A percentile compares a stretch with the other conserved stretches of the same genome.
Conservation (phyloP, 192 early-diverging fungal genomes). For the Obelidium mucronatum region DNA sequence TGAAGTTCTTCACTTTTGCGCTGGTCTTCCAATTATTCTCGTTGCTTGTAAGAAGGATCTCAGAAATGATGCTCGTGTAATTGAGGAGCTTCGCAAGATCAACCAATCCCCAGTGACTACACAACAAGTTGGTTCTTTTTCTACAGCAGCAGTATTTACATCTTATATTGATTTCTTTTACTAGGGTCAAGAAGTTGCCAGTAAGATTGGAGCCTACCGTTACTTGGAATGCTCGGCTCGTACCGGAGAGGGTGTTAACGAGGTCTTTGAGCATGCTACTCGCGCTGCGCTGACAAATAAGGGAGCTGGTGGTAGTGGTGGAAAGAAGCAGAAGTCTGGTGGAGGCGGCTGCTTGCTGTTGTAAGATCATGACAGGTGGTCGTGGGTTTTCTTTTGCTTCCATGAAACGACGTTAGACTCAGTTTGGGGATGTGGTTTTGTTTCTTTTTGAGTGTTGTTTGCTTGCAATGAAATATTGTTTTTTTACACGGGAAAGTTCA, state of each 20-base stretch:
- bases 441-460: too few relatives aligned
- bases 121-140: slow-evolving; percentile 61
- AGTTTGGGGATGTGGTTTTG: not conserved
- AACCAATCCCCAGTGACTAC: slow-evolving; percentile 76
- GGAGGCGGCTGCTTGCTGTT: slow-evolving; percentile 48
- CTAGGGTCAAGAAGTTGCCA: slow-evolving; percentile 77
- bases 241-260: slow-evolving; percentile 69
- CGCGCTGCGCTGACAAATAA: slow-evolving; percentile 46
- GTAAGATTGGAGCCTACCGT: slow-evolving; percentile 82
- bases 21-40: slow-evolving; percentile 82
- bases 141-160: not conserved
- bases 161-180: not conserved
- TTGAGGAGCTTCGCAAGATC: slow-evolving; percentile 78
- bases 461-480: too few relatives aligned
- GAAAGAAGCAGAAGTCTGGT: slow-evolving; percentile 9
- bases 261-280: slow-evolving; percentile 26
- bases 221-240: slow-evolving; percentile 95
- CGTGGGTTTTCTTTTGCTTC: not conserved
- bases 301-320: slow-evolving; percentile 27
- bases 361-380: not conserved
- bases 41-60: slow-evolving; percentile 92
- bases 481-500: too few relatives aligned
- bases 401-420: not conserved
- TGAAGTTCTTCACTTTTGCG: slow-evolving; percentile 87
- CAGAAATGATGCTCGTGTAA: slow-evolving; percentile 78